phyloP scores from a whole-genome alignment of 192 early-diverging fungal species.

The Mortierella antarctica region DNA sequence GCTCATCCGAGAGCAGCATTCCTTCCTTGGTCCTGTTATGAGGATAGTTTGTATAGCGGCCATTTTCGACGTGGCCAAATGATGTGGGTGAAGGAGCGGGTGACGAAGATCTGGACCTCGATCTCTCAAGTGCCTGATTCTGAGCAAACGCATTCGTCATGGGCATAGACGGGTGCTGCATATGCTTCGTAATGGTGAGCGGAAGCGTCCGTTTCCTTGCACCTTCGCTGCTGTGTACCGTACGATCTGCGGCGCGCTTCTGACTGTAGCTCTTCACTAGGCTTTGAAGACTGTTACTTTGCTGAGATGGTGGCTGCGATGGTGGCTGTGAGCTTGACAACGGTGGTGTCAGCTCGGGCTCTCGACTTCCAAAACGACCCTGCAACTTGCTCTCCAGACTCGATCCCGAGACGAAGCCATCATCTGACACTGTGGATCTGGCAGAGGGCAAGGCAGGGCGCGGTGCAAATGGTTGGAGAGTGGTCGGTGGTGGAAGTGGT shows the following conservation, averaged over 20 bases:
- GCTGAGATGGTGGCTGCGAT: neutral
- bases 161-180: neutral
- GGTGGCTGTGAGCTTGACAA: constrained; percentile 4
- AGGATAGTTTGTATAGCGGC: neutral
- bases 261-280: constrained; percentile 30
- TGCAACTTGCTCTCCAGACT: constrained; percentile 34
- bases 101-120: constrained; percentile 9
- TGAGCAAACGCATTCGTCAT: constrained; percentile 1
- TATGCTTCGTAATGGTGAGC: constrained; percentile 4
- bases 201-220: constrained; percentile 14
- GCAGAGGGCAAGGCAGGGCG: constrained; percentile 11
- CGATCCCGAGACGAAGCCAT: constrained; percentile 33
- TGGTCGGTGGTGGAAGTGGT: constrained; percentile 17
- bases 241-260: constrained; percentile 25
- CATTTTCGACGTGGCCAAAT: neutral
- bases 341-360: constrained; percentile 19
- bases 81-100: neutral
- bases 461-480: neutral
- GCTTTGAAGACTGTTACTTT: constrained; percentile 2
- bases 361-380: constrained; percentile 3
- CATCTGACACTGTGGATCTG: constrained; percentile 26
- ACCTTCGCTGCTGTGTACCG: constrained; percentile 3
- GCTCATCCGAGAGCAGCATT: constrained; percentile 61
- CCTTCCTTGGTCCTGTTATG: constrained; percentile 36
- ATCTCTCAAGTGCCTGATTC: neutral